Percentiles rank a stretch among this genome's conserved stretches.
These are phyloP conservation scores for Tephrocybe sp. DNA, from an alignment of 768 basidiomycete species.

Conservation along the genomic window DNA sequence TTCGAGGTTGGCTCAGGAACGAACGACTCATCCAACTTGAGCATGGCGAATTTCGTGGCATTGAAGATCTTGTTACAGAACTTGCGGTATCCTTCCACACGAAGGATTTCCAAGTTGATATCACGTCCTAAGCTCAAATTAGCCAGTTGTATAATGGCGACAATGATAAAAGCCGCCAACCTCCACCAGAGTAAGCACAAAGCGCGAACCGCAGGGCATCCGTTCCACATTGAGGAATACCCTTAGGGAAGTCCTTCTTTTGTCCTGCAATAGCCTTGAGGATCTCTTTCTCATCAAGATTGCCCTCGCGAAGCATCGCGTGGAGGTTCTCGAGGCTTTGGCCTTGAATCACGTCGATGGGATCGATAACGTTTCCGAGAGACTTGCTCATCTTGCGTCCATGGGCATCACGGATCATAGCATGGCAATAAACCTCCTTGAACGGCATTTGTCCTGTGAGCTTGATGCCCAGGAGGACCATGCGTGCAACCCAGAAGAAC, in stretches of 20 bases:
- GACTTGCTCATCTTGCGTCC: constrained; percentile 99
- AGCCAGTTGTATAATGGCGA: neutral
- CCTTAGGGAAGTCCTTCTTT: constrained; percentile 99
- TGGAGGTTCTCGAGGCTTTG: constrained; percentile 76
- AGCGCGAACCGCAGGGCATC: constrained; percentile 95
- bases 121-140: constrained; percentile 65
- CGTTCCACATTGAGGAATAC: constrained; percentile 97
- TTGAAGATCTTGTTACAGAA: constrained; percentile 99
- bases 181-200: constrained; percentile 90
- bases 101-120: constrained; percentile 93
- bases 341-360: constrained; percentile 91
- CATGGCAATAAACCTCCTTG: constrained; percentile 93
- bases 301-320: constrained; percentile 83
- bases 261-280: constrained; percentile 88
- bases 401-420: constrained; percentile 98
- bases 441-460: constrained; percentile 93
- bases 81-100: constrained; percentile 97
- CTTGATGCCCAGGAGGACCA: constrained; percentile 89
- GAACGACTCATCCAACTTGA: constrained; percentile 86
- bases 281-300: constrained; percentile 92
- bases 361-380: constrained; percentile 96
- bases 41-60: constrained; percentile 98
- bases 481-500: constrained; percentile 99
- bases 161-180: constrained; percentile 32
- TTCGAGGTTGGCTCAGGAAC: constrained; percentile 67